Conservation (phyloP, 2,329 filamentous ascomycete genomes). For the Sphaceloma murrayae region DNA sequence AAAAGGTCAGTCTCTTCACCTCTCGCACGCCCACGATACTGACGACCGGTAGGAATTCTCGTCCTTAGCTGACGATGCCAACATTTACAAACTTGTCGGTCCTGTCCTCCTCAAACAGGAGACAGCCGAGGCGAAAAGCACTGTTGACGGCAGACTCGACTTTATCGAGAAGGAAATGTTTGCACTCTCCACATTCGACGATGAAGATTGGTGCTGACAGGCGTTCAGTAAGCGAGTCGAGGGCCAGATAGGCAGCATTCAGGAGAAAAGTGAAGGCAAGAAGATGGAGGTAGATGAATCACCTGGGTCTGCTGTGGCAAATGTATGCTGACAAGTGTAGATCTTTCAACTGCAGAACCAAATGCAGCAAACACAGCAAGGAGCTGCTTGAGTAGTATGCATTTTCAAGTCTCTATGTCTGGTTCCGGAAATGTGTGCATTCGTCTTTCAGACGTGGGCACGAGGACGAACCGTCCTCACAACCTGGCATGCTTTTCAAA, state of each 20-base stretch:
- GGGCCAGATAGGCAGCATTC: conserved; percentile 52
- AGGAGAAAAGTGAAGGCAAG: conserved; percentile 55
- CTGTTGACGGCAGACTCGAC: conserved; percentile 80
- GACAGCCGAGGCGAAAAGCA: conserved; percentile 76
- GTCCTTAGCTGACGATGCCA: conserved; percentile 66
- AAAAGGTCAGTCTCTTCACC: conserved; percentile 50
- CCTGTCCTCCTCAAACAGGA: conserved; percentile 93
- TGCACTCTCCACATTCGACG: conserved; percentile 25
- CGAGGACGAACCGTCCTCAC: no score
- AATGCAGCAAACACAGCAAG: conserved; percentile 27
- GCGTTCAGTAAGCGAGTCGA: conserved; percentile 53
- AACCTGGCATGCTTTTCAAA: no score
- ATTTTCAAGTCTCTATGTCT: no score
- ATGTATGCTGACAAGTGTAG: conserved; percentile 21
- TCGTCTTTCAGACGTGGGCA: no score
- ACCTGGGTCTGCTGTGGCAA: conserved; percentile 3
- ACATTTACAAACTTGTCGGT: conserved; percentile 91
- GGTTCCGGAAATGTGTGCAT: no score
- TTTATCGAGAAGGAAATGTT: conserved; percentile 94
- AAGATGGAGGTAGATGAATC: conserved; percentile 51
- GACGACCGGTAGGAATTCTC: conserved; percentile 60
- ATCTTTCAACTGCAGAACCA: conserved; percentile 38
- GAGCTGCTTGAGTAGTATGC: not conserved
- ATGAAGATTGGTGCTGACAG: not conserved
- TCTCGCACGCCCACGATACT: not conserved